phyloP scores from a whole-genome alignment of 202 grass and related monocot species.

The Zoysia matrella region DNA sequence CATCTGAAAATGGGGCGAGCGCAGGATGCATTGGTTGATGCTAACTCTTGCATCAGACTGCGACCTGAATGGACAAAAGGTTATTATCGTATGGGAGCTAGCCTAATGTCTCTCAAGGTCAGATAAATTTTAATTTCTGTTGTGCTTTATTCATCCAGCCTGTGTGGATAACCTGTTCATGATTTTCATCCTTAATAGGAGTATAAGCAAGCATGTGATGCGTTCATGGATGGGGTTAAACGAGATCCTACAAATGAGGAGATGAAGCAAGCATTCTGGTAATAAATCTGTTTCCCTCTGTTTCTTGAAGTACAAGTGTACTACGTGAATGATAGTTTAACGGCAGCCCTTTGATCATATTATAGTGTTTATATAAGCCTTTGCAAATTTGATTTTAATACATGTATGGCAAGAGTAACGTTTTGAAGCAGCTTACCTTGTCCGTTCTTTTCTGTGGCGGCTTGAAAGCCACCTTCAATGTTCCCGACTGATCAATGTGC shows the following conservation, averaged over 20 bases:
- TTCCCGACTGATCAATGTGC: neutral
- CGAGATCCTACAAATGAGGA: constrained; percentile 25
- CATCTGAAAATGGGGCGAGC: constrained; percentile 22
- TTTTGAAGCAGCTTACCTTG: too few relatives aligned
- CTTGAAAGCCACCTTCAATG: too few relatives aligned
- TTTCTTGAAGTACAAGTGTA: neutral
- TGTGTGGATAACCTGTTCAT: neutral
- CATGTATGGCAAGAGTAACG: too few relatives aligned
- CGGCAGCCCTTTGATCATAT: too few relatives aligned
- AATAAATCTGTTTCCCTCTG: neutral
- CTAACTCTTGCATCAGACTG: constrained; percentile 29
- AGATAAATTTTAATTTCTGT: neutral
- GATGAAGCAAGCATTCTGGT: constrained; percentile 24
- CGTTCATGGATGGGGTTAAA: constrained; percentile 35
- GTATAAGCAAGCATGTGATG: constrained; percentile 41
- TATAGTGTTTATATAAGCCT: too few relatives aligned
- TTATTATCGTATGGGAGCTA: constrained; percentile 50
- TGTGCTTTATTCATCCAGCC: neutral
- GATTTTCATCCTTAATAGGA: neutral
- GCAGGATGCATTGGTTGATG: constrained; percentile 30
- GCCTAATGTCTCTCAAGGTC: constrained; percentile 23
- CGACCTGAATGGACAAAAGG: constrained; percentile 45
- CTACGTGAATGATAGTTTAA: too few relatives aligned
- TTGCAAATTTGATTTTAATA: too few relatives aligned
- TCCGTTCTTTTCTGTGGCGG: neutral